A percentile compares a stretch with the other conserved stretches of the same genome.
These are phyloP conservation scores for Athelia psychrophila DNA, from an alignment of 1,284 basidiomycete genomes.

Conservation along the genomic window DNA sequence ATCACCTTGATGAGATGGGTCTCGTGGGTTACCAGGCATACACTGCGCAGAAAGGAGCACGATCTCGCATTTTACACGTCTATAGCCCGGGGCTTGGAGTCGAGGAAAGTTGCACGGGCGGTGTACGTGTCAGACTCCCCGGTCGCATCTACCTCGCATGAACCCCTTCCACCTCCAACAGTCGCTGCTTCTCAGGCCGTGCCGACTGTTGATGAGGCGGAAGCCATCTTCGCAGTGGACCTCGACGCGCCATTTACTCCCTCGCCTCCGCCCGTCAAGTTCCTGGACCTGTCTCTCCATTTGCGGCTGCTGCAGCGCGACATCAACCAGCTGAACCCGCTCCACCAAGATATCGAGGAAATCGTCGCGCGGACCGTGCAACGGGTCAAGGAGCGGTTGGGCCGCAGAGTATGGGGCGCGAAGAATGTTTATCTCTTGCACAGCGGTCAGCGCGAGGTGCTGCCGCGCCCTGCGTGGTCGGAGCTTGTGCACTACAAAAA, in stretches of 20 bases:
- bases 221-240: constrained; percentile 28
- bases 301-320: constrained; percentile 52
- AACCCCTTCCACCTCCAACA: background rate
- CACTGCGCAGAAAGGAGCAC: constrained; percentile 42
- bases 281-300: constrained; percentile 54
- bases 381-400: constrained; percentile 64
- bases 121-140: background rate
- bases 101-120: constrained; percentile 5
- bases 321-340: constrained; percentile 41
- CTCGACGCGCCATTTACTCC: constrained; percentile 18
- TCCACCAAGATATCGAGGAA: constrained; percentile 39
- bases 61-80: constrained; percentile 42
- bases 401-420: constrained; percentile 63
- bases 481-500: background rate
- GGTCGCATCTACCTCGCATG: background rate
- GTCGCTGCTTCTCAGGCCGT: background rate
- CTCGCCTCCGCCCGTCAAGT: constrained; percentile 27
- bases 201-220: constrained; percentile 5
- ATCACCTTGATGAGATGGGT: constrained; percentile 58
- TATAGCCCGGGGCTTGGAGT: constrained; percentile 19
- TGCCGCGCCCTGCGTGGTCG: constrained; percentile 34
- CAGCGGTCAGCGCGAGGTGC: constrained; percentile 20
- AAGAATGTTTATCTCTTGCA: constrained; percentile 52
- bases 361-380: constrained; percentile 49
- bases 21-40: constrained; percentile 35